Conservation (phyloP, 108 stramenopile species). For the Skeletonema marinoi region DNA sequence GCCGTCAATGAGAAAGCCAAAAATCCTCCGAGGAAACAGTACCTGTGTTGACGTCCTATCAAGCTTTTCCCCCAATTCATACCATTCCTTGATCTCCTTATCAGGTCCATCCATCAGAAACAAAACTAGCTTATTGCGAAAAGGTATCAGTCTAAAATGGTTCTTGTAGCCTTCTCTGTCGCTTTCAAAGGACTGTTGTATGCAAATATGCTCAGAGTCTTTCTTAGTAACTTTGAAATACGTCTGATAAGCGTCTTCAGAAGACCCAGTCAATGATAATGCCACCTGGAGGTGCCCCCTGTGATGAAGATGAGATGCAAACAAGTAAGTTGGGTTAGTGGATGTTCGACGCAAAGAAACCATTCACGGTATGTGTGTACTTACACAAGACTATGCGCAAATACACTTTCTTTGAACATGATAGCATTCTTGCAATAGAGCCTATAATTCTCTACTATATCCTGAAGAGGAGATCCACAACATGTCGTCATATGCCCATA, state of each 20-base stretch:
- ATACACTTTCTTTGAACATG: not conserved
- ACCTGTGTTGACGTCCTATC: not conserved
- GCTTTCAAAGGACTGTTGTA: no score
- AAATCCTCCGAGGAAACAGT: not conserved
- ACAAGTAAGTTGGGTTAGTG: no score
- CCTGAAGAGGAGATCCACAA: not conserved
- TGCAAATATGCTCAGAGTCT: no score
- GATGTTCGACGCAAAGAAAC: no score
- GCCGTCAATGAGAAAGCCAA: not conserved
- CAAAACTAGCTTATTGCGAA: not conserved
- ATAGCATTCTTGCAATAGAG: not conserved
- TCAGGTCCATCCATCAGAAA: not conserved
- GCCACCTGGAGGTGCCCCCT: not conserved
- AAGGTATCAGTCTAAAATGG: not conserved
- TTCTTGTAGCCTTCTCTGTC: no score
- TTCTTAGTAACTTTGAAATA: not conserved
- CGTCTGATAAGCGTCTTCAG: not conserved
- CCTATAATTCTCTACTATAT: not conserved
- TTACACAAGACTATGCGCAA: not conserved
- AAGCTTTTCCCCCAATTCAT: not conserved
- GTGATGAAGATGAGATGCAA: not conserved
- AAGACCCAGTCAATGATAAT: not conserved
- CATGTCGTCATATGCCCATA: not conserved
- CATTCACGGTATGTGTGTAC: not conserved
- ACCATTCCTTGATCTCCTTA: not conserved